Evolutionary conservation across 140 eudicot species (phyloP).

Genomic region (Senecio squalidus): DNA sequence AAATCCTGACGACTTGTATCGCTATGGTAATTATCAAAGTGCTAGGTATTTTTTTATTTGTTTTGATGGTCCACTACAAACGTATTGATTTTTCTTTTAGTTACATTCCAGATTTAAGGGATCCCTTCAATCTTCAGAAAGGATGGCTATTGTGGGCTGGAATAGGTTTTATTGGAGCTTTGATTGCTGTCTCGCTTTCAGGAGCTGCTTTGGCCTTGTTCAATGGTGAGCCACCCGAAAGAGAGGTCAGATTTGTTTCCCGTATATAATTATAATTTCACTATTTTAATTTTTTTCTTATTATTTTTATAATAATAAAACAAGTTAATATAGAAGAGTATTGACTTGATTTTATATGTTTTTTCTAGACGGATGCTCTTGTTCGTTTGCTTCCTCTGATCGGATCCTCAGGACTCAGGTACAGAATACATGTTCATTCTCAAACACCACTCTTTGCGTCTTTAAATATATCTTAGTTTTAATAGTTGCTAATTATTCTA

Average conservation of each 20-base stretch:
- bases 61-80: neutral
- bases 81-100: neutral
- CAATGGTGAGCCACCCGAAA: slow-evolving; percentile 63
- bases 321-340: neutral
- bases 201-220: slow-evolving; percentile 65
- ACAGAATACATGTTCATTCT: slow-evolving; percentile 11
- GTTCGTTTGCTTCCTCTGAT: slow-evolving; percentile 90
- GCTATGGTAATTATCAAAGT: slow-evolving; percentile 56
- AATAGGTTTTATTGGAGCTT: slow-evolving; percentile 79
- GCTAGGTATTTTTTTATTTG: neutral
- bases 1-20: slow-evolving; percentile 68
- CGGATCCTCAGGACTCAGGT: slow-evolving; percentile 92
- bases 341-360: slow-evolving; percentile 14
- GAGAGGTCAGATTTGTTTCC: slow-evolving; percentile 75
- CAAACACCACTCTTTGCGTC: neutral
- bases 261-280: neutral
- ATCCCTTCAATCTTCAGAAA: slow-evolving; percentile 69
- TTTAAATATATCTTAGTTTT: neutral
- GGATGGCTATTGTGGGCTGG: slow-evolving; percentile 97
- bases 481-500: too few species aligned
- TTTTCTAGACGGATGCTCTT: slow-evolving; percentile 92
- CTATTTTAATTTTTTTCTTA: too few species aligned
- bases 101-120: slow-evolving; percentile 58
- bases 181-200: slow-evolving; percentile 61
- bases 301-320: too few species aligned